Percentiles rank a stretch among this genome's conserved stretches.
Evolutionary conservation across 2,329 filamentous ascomycete genomes (phyloP).

Genomic region (Colletotrichum sp.): DNA sequence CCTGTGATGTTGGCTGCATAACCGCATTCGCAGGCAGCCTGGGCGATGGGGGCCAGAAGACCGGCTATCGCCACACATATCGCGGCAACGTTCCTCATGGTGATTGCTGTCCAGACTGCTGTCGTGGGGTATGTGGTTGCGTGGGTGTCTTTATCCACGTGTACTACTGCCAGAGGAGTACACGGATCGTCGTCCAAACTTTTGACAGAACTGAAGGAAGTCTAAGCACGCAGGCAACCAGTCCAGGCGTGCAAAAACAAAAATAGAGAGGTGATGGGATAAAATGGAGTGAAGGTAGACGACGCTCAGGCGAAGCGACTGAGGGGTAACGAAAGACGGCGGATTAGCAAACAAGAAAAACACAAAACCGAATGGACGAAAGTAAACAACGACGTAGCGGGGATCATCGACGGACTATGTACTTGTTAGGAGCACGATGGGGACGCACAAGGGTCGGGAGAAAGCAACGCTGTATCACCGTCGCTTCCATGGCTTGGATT

Average conservation of each 20-base stretch:
- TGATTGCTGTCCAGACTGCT: background rate
- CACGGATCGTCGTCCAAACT: background rate
- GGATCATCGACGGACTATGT: background rate
- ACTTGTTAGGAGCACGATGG: background rate
- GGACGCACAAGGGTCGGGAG: background rate
- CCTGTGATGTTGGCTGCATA: constrained; percentile 62
- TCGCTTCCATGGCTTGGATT: background rate
- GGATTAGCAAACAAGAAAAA: background rate
- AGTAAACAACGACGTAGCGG: background rate
- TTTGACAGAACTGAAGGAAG: background rate
- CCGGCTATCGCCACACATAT: constrained; percentile 10
- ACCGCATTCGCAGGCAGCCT: constrained; percentile 70
- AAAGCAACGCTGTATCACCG: background rate
- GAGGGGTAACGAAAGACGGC: background rate
- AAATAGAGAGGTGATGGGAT: background rate
- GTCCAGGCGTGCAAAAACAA: background rate
- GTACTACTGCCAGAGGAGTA: background rate
- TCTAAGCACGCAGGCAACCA: background rate
- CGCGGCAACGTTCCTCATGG: background rate
- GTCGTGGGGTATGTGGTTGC: background rate
- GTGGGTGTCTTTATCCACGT: background rate
- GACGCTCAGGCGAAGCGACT: background rate
- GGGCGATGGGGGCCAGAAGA: background rate
- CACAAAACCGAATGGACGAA: background rate
- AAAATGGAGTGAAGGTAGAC: background rate